phyloP scores from a whole-genome alignment of 1,284 basidiomycete genomes.

The Sanghuangporus weigelae region DNA sequence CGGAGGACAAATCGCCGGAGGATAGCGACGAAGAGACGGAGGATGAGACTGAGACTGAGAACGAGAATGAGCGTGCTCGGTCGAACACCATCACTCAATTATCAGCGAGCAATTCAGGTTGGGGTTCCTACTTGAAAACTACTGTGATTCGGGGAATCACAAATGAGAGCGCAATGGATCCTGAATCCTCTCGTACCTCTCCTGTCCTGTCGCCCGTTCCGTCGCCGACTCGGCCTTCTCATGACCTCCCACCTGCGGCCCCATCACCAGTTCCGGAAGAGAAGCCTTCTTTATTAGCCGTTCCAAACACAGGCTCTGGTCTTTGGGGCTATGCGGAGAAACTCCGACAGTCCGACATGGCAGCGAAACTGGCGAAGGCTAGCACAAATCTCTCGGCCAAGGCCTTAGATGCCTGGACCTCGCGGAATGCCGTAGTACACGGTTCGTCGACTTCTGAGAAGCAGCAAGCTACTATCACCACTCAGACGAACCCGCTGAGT shows the following conservation, averaged over 20 bases:
- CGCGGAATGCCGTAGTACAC: constrained; percentile 19
- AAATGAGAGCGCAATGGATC: constrained; percentile 66
- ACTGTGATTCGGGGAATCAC: constrained; percentile 71
- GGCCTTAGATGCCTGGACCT: constrained; percentile 43
- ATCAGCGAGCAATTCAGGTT: constrained; percentile 27
- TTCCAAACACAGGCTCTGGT: constrained; percentile 25
- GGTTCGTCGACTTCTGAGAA: constrained; percentile 6
- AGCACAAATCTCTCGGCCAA: constrained; percentile 70
- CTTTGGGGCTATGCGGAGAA: constrained; percentile 70
- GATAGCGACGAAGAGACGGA: constrained; percentile 28
- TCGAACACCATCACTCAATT: constrained; percentile 28
- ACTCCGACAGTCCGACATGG: constrained; percentile 64
- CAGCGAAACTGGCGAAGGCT: constrained; percentile 62
- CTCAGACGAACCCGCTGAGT: background rate
- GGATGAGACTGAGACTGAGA: constrained; percentile 25
- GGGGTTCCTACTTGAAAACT: constrained; percentile 52
- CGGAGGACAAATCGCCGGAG: constrained; percentile 34
- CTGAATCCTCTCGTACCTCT: constrained; percentile 36
- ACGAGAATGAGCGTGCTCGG: constrained; percentile 31
- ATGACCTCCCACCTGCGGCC: constrained; percentile 15
- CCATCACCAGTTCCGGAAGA: constrained; percentile 12
- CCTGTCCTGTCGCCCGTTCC: constrained; percentile 28
- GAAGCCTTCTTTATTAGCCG: constrained; percentile 19
- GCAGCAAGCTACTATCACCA: constrained; percentile 11
- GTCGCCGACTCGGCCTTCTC: constrained; percentile 26